Base-by-base conservation (phyloP, 169 alveolate species). In the Eimeria brunetti region DNA sequence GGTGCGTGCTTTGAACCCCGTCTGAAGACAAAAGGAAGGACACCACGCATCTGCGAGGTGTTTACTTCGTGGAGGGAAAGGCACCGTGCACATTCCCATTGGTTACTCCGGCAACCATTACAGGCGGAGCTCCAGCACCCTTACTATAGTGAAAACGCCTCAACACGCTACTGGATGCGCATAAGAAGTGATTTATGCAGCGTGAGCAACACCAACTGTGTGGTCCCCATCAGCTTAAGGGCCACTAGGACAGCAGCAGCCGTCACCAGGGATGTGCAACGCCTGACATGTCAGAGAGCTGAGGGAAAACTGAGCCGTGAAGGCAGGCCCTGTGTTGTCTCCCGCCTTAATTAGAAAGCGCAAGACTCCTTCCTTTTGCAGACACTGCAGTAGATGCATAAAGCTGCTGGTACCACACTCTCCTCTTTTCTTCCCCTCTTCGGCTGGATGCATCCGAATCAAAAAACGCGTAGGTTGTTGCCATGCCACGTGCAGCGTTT, bases 401-500 rank as follows among this genome's bases (percentile, higher is more conserved):
- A 9, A 76, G 38, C n/a, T 46, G 20, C 86, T 5, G n/a, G 9
- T 46, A 16, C 86, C 86, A 69, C n/a, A 12, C 80, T 69, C 80
- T 41, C 22, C 86, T 76, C 60, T 76, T 76, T n/a, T 41, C 86
- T 46, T 49, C 14, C 60, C 60, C 24, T 44, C 62, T 36, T 76
- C 64, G 41, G 60, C 24, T 76, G 60, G 64, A 24, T 18, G 62
- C 86, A 27, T 46, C 27, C 86, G 86, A 46, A 76, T 36, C 46
- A 12, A 22, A 58, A 83, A 56, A 33, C 53, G 60, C 56, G 53
- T 20, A 16, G 69, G 90, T 24, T 83, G 90, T 73, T 83, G 90
- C 90, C 90, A 83, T 53, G 90, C 53, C 51, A 83, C 90, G 12
- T 76, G 86, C 86, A 76, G 22, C 86, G 41, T 64, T 46, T 60